phyloP scores from a whole-genome alignment of 805 yeast species.

The Cephaloascus fragrans region DNA sequence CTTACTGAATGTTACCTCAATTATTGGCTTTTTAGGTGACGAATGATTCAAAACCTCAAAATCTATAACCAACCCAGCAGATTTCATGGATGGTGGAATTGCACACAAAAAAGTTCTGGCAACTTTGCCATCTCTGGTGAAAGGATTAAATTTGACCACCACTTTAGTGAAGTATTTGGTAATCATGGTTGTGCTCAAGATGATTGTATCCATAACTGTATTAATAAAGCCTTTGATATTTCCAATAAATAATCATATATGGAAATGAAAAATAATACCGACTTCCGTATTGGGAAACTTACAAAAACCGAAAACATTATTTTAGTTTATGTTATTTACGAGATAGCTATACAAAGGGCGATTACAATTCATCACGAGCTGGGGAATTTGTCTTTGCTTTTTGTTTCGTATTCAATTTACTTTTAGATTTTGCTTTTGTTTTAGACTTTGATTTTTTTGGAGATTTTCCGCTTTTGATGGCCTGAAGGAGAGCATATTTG shows the following conservation, averaged over 20 bases:
- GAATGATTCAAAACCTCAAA: slow-evolving; percentile 45
- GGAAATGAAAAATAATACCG: too few species aligned
- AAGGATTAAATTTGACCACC: slow-evolving; percentile 69
- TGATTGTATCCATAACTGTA: too few species aligned
- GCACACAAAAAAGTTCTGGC: slow-evolving; percentile 74
- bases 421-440: slow-evolving; percentile 1
- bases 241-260: too few species aligned
- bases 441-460: slow-evolving; percentile 8
- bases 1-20: slow-evolving; percentile 59
- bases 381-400: too few species aligned
- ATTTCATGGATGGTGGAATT: slow-evolving; percentile 67
- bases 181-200: slow-evolving; percentile 42
- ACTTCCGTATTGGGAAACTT: too few species aligned
- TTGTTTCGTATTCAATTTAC: too few species aligned
- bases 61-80: slow-evolving; percentile 45
- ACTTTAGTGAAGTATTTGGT: slow-evolving; percentile 83
- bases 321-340: too few species aligned
- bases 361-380: too few species aligned
- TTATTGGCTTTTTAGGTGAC: slow-evolving; percentile 43
- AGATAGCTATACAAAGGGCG: too few species aligned
- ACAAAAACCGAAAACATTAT: too few species aligned
- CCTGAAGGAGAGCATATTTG: slow-evolving; percentile 10
- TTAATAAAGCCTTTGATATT: too few species aligned
- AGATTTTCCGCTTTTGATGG: slow-evolving; percentile 8
- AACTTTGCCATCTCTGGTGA: slow-evolving; percentile 56